Conservation (phyloP, 768 basidiomycete species). For the Macrolepiota fuliginosa region DNA sequence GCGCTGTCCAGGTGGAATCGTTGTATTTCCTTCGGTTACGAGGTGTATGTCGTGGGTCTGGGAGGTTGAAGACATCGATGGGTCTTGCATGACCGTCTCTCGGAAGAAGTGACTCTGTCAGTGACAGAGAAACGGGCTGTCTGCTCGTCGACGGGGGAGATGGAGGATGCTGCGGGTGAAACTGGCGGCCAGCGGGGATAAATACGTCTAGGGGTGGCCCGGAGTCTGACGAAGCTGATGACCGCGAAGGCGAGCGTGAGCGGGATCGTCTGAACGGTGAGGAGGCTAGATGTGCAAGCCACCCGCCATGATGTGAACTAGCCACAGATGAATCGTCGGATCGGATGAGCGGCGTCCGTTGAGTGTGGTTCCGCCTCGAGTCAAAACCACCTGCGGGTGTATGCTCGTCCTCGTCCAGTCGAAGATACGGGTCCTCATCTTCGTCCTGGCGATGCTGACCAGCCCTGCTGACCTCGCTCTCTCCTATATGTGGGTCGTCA, state of each 20-base stretch:
- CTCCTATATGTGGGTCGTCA: conserved; percentile 73
- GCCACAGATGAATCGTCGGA: conserved; percentile 33
- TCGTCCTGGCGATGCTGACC: conserved; percentile 37
- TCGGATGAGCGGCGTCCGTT: conserved; percentile 35
- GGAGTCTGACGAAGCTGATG: conserved; percentile 42
- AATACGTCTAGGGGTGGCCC: conserved; percentile 43
- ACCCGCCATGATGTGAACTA: conserved; percentile 46
- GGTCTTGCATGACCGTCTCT: conserved; percentile 65
- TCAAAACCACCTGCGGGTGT: conserved; percentile 28
- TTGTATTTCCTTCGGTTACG: conserved; percentile 69
- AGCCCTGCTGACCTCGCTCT: conserved; percentile 32
- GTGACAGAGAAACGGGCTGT: conserved; percentile 54
- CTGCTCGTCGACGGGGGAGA: conserved; percentile 39
- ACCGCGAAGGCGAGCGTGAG: conserved; percentile 37
- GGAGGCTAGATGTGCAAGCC: conserved; percentile 76
- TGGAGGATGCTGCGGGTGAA: conserved; percentile 32
- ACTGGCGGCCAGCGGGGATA: conserved; percentile 25
- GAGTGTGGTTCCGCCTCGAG: conserved; percentile 26
- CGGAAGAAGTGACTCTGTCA: conserved; percentile 80
- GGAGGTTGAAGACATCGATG: conserved; percentile 71
- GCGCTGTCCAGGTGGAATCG: conserved; percentile 67
- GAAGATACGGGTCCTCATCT: conserved; percentile 76
- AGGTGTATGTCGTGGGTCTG: conserved; percentile 70
- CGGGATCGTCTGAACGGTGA: conserved; percentile 40
- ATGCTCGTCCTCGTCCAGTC: conserved; percentile 64